phyloP scores from a whole-genome alignment of 805 yeast species.

The Metschnikowia cubensis region DNA sequence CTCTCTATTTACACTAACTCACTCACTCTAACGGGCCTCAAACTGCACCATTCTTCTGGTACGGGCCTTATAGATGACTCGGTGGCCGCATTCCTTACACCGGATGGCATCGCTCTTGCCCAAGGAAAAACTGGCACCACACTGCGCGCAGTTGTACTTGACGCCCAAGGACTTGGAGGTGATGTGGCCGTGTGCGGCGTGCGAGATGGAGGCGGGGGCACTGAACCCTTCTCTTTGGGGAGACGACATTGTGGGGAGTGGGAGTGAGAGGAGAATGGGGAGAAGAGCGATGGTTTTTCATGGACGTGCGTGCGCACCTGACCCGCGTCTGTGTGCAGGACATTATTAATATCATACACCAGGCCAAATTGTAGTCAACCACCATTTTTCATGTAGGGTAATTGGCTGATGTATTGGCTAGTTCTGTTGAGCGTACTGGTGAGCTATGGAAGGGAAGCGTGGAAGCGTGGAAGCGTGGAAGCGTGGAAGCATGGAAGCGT shows the following conservation, averaged over 20 bases:
- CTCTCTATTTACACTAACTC: too few relatives aligned
- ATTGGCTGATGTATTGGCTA: too few relatives aligned
- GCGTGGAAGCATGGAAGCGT: too few relatives aligned
- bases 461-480: too few relatives aligned
- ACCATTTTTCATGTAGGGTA: too few relatives aligned
- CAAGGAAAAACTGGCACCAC: constrained; percentile 84
- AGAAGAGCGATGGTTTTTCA: constrained; percentile 1
- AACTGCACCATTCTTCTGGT: constrained; percentile 87
- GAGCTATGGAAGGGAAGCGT: too few relatives aligned
- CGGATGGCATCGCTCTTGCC: constrained; percentile 94
- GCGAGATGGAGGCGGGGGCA: constrained; percentile 68
- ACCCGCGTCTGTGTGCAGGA: background rate
- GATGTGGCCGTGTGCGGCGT: constrained; percentile 82
- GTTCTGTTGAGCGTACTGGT: too few relatives aligned
- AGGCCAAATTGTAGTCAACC: too few relatives aligned
- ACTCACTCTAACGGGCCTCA: constrained; percentile 43
- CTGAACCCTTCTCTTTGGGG: constrained; percentile 82
- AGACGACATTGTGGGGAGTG: constrained; percentile 31
- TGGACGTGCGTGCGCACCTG: background rate
- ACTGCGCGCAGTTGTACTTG: constrained; percentile 92
- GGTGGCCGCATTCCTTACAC: constrained; percentile 98
- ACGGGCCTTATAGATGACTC: constrained; percentile 95
- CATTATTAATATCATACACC: too few relatives aligned
- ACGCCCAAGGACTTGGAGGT: constrained; percentile 67
- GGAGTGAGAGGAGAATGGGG: background rate